A percentile compares a stretch with the other conserved stretches of the same genome.
phyloP scores from a whole-genome alignment of 768 basidiomycete species.

The Tricholoma matsutake region DNA sequence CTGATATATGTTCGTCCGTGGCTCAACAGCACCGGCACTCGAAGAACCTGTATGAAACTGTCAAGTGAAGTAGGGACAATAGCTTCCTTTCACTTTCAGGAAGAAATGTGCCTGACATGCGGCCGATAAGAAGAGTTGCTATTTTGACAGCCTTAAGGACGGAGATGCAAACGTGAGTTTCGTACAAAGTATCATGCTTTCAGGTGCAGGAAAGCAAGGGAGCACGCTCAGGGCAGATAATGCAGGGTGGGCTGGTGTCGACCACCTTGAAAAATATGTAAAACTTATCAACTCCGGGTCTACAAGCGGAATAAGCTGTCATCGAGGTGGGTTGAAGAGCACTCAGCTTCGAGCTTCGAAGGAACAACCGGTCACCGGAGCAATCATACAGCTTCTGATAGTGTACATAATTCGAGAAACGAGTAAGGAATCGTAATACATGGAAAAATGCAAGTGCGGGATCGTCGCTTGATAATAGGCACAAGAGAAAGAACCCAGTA shows the following conservation, averaged over 20 bases:
- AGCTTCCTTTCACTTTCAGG: not conserved
- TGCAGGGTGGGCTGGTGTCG: not conserved
- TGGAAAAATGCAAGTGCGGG: not conserved
- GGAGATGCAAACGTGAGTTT: conserved; percentile 4
- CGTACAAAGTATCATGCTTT: not conserved
- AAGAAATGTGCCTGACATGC: conserved; percentile 10
- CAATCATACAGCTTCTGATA: not conserved
- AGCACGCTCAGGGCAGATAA: not conserved
- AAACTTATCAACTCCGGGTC: not conserved
- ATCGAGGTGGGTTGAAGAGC: not conserved
- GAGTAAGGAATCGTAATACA: not conserved
- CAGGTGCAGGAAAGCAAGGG: not conserved
- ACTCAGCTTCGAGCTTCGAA: not conserved
- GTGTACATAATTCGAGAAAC: not conserved
- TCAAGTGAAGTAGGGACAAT: conserved; percentile 5
- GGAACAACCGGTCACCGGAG: not conserved
- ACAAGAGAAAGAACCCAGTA: not conserved
- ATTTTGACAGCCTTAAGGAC: conserved; percentile 7
- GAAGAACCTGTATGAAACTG: conserved; percentile 7
- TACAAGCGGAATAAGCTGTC: not conserved
- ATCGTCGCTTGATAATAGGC: not conserved
- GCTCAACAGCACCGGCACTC: conserved; percentile 3
- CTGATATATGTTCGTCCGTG: conserved; percentile 5
- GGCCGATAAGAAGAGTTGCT: conserved; percentile 7
- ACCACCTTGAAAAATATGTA: not conserved